phyloP scores from a whole-genome alignment of 2,329 filamentous ascomycete species.

The Aureobasidium sp. region DNA sequence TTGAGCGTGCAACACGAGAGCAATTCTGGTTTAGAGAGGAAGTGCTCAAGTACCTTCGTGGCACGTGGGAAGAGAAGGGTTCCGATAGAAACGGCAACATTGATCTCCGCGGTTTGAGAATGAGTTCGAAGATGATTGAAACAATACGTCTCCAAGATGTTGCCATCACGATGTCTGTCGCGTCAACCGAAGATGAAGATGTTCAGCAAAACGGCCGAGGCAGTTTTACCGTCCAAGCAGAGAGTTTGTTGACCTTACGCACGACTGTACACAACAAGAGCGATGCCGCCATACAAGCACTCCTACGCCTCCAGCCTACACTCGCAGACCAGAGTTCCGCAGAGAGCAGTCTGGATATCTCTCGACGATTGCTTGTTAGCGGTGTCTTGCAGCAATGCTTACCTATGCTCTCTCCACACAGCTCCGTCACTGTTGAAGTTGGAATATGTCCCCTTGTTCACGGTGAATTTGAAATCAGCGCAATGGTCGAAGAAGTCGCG shows the following conservation, averaged over 20 bases:
- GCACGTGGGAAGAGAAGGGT: constrained; percentile 62
- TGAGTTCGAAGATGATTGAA: constrained; percentile 74
- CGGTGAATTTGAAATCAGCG: constrained; percentile 76
- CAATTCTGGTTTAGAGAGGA: constrained; percentile 88
- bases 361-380: constrained; percentile 76
- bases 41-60: constrained; percentile 63
- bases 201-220: constrained; percentile 37
- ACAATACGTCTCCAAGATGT: constrained; percentile 69
- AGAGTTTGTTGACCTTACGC: constrained; percentile 62
- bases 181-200: constrained; percentile 16
- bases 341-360: constrained; percentile 70
- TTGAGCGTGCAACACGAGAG: constrained; percentile 70
- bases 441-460: constrained; percentile 69
- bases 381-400: constrained; percentile 73
- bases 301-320: constrained; percentile 70
- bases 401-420: constrained; percentile 53
- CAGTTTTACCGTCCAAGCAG: constrained; percentile 44
- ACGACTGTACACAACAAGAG: constrained; percentile 73
- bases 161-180: constrained; percentile 22
- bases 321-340: constrained; percentile 62
- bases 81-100: constrained; percentile 57
- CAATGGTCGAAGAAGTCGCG: constrained; percentile 71
- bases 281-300: constrained; percentile 56
- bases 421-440: constrained; percentile 55
- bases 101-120: constrained; percentile 67